Evolutionary conservation across 495 filamentous ascomycete genomes (phyloP), one percentile per base, ranked within the genome.

Genomic region (Aspergillus baeticus): DNA sequence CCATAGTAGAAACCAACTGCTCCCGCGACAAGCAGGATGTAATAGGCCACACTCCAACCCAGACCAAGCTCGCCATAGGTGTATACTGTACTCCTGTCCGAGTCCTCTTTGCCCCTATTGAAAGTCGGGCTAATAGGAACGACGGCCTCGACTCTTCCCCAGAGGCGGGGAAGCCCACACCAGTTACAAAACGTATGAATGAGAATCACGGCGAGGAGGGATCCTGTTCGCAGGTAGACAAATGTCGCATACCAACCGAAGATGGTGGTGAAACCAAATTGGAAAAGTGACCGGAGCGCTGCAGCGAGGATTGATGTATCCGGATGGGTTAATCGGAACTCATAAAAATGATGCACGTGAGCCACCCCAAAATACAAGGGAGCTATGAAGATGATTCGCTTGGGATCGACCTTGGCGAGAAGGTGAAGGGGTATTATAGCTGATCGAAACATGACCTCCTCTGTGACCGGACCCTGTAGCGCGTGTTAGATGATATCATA

Each of bases 191-290:
- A 96, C 10, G 83, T 81, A 65, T 98, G 94, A 10, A 86, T 86
- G 10, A 86, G 62, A 38, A 92, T 86, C 11, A 85, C 84, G 8
- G 88, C 86, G 41, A 81, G 73, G 34, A 96, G 63, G 18, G 86
- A 94, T 0, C 91, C 93, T 0, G 92, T 94, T 34, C 94, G 85
- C 6, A 98, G 66, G 61, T 88, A 96, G n/a, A 96, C 33, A 60
- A 98, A 98, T 3, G 89, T 89, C 0, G 91, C 92, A 73, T 84
- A 96, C 75, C 90, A 92, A 43, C 94, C 94, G 59, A 98, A 98
- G 21, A 98, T 66, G 15, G 91, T 91, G 5, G 94, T 98, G 66
- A 95, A 98, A n/a, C 80, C 76, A 61, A 98, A 87, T 66, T 98
- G 94, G 58, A 97, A 81, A 17, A 91, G 37, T 1, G 89, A 89